Evolutionary conservation across 345 rosid species (phyloP).

Genomic region (Pugionium dolabratum): DNA sequence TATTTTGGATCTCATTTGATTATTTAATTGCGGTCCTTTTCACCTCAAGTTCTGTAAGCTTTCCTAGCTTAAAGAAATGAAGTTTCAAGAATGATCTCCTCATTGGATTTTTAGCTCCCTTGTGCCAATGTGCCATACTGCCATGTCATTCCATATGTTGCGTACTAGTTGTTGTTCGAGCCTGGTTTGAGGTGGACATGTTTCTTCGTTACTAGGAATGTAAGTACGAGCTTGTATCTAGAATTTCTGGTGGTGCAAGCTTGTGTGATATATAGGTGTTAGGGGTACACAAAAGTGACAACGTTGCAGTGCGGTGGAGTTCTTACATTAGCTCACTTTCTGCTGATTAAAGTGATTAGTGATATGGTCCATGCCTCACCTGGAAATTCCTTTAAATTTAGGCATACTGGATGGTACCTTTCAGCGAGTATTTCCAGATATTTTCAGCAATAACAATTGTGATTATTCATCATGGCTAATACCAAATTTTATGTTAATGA

Average conservation of each 20-base stretch:
- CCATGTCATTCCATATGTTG: conserved; percentile 9
- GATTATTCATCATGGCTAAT: conserved; percentile 8
- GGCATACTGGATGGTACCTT: conserved; percentile 13
- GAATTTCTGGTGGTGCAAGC: conserved; percentile 19
- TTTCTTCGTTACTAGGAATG: conserved; percentile 9
- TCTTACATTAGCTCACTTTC: conserved; percentile 23
- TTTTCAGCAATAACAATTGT: neutral
- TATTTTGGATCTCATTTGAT: conserved; percentile 26
- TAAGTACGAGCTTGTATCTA: conserved; percentile 20
- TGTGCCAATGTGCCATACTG: too few species aligned
- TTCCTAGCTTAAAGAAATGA: conserved; percentile 20
- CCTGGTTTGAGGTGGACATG: conserved; percentile 22
- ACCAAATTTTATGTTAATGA: conserved; percentile 6
- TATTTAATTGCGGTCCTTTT: conserved; percentile 11
- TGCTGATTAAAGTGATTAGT: conserved; percentile 19
- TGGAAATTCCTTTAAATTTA: conserved; percentile 14
- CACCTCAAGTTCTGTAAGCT: conserved; percentile 18
- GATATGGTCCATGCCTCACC: conserved; percentile 14
- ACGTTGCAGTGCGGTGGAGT: conserved; percentile 21
- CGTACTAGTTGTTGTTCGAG: conserved; percentile 15
- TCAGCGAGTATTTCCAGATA: conserved; percentile 11
- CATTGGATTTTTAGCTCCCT: conserved; percentile 18
- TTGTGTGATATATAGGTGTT: conserved; percentile 24
- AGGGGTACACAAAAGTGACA: conserved; percentile 16
- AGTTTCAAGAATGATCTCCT: conserved; percentile 17